A percentile compares a stretch with the other conserved stretches of the same genome.
These are phyloP conservation scores for Gymnopilus dilepis DNA, from an alignment of 768 basidiomycete genomes.

Conservation along the genomic window DNA sequence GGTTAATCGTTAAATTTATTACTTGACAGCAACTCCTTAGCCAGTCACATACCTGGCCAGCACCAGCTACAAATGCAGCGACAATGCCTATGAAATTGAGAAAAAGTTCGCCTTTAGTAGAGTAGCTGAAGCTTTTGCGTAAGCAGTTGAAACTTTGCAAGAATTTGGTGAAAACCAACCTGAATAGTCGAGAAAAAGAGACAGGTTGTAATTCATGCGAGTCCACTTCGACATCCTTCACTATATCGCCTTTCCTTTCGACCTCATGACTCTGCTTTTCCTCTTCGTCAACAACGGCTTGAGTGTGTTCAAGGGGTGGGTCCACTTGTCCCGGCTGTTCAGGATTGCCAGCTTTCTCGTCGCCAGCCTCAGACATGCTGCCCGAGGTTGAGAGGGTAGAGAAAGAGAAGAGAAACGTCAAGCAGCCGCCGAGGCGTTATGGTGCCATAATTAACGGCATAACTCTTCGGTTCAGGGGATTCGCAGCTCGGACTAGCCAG, in stretches of 20 bases:
- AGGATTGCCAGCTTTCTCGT: neutral
- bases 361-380: neutral
- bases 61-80: slow-evolving; percentile 76
- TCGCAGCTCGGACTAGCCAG: neutral
- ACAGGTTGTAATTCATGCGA: slow-evolving; percentile 32
- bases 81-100: slow-evolving; percentile 75
- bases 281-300: too few relatives aligned
- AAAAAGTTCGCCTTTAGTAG: slow-evolving; percentile 69
- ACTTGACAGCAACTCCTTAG: neutral
- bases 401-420: neutral
- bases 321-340: neutral
- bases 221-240: neutral
- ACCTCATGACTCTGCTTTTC: neutral
- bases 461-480: neutral
- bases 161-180: slow-evolving; percentile 35
- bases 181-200: slow-evolving; percentile 49
- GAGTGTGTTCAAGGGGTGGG: neutral
- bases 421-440: neutral
- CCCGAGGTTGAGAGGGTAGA: neutral
- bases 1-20: neutral
- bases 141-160: too few relatives aligned
- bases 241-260: neutral
- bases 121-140: too few relatives aligned
- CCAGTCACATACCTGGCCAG: slow-evolving; percentile 64
- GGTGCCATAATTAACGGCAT: neutral